phyloP scores from a whole-genome alignment of 176 grass and related monocot species.

The Phoenix roebelenii region DNA sequence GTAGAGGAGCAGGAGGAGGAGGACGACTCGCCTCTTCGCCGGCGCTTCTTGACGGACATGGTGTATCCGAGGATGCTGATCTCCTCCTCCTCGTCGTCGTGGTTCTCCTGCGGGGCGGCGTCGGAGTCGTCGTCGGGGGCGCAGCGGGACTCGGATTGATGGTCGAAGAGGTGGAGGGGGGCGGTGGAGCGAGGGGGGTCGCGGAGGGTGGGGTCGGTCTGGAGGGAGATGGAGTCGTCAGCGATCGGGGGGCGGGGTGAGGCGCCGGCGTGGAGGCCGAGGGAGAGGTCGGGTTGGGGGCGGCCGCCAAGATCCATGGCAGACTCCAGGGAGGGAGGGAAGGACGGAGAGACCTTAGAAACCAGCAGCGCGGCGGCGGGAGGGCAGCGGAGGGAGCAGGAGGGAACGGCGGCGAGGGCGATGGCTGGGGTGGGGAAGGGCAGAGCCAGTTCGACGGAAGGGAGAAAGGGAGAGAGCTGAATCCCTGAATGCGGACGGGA shows the following conservation, averaged over 20 bases:
- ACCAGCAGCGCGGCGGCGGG: too few species aligned
- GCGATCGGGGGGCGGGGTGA: not conserved
- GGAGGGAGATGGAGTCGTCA: slow-evolving; percentile 20
- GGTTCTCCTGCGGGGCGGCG: slow-evolving; percentile 23
- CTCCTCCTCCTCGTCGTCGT: slow-evolving; percentile 33
- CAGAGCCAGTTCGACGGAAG: too few species aligned
- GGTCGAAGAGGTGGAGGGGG: slow-evolving; percentile 17
- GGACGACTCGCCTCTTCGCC: slow-evolving; percentile 38
- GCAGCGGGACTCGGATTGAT: slow-evolving; percentile 9
- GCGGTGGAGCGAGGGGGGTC: not conserved
- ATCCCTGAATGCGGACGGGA: too few species aligned
- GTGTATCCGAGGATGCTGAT: slow-evolving; percentile 69
- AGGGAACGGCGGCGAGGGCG: too few species aligned
- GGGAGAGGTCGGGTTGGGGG: slow-evolving; percentile 59
- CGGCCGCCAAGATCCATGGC: slow-evolving; percentile 63
- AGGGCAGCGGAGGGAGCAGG: too few species aligned
- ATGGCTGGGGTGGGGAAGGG: too few species aligned
- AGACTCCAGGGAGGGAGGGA: not conserved
- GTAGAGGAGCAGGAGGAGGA: slow-evolving; percentile 49
- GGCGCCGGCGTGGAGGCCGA: slow-evolving; percentile 44
- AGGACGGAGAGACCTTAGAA: too few species aligned
- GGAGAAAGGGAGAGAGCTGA: too few species aligned
- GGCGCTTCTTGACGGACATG: slow-evolving; percentile 80
- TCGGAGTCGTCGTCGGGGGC: slow-evolving; percentile 29
- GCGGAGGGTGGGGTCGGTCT: not conserved